Evolutionary conservation across 2,329 filamentous ascomycete species (phyloP), one percentile per base, ranked within the genome.

Genomic region (Sporothrix luriei): DNA sequence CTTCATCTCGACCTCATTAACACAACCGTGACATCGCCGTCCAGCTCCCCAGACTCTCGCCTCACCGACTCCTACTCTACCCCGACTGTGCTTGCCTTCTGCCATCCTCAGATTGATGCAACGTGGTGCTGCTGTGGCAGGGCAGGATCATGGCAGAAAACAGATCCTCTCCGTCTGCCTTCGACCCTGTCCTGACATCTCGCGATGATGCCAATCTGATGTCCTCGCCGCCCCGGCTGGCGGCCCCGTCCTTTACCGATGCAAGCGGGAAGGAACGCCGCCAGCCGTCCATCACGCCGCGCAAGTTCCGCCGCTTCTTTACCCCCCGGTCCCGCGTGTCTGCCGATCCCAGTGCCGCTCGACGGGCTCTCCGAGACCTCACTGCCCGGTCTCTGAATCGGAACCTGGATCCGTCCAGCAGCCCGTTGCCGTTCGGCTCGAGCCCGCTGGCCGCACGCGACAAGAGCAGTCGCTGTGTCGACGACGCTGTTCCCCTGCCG

Each of bases 251-350:
- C 61, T 16, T 59, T 29, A 33, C 33, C 43, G 21, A 46, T 10
- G 43, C 24, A 4, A 33, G 66, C 57, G 76, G 75, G 71, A 85
- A 84, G 73, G 83, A 84, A 74, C 79, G 79, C 72, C 80, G 82
- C 21, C 80, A 82, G 69, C 82, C 84, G 3, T 85, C 84, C 48
- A 82, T 87, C 67, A 87, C 84, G 3, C 84, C 84, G 69, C 78
- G 84, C 73, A 85, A 84, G 74, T 87, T 87, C 72, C 79, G 75
- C 46, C 79, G 80, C 33, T 86, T 87, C 79, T 87, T 86, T 72
- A 84, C 84, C 11, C 84, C 84, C 21, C 80, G 83, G 26, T 79
- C 80, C 16, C 77, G 79, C 66, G 78, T 80, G 38, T 78, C 80
- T 1, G 75, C 78, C 14, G 74, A 78, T 46, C 77, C 77, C 21